phyloP scores from a whole-genome alignment of 192 early-diverging fungal genomes.

The Geosiphon pyriformis region DNA sequence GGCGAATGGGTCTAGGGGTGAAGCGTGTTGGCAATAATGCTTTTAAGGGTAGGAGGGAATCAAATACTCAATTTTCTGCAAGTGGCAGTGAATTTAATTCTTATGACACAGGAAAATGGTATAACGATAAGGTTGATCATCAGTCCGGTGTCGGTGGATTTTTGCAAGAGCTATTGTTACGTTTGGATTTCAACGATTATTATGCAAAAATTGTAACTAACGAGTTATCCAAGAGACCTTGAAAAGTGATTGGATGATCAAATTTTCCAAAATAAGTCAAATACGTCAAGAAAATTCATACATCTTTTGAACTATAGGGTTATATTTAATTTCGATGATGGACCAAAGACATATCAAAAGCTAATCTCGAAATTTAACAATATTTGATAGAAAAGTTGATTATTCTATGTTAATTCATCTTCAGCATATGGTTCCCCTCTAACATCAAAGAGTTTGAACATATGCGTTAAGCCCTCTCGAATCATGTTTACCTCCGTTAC shows the following conservation, averaged over 20 bases:
- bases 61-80: no score
- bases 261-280: no score
- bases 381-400: no score
- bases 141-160: conserved; percentile 25
- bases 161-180: conserved; percentile 34
- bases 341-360: no score
- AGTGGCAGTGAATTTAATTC: not conserved
- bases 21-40: not conserved
- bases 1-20: conserved; percentile 2
- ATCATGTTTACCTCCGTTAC: not conserved
- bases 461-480: not conserved
- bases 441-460: not conserved
- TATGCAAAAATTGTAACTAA: conserved; percentile 10
- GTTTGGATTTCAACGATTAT: conserved; percentile 33
- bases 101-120: conserved; percentile 4
- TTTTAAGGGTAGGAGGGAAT: not conserved
- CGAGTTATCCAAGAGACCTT: no score
- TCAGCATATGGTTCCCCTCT: no score
- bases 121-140: conserved; percentile 25
- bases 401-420: no score
- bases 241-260: no score
- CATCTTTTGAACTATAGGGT: no score
- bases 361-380: no score
- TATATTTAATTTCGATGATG: no score
- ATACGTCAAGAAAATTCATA: no score